Evolutionary conservation across 202 grass and related monocot genomes (phyloP).

Genomic region (Carex sylvatica): DNA sequence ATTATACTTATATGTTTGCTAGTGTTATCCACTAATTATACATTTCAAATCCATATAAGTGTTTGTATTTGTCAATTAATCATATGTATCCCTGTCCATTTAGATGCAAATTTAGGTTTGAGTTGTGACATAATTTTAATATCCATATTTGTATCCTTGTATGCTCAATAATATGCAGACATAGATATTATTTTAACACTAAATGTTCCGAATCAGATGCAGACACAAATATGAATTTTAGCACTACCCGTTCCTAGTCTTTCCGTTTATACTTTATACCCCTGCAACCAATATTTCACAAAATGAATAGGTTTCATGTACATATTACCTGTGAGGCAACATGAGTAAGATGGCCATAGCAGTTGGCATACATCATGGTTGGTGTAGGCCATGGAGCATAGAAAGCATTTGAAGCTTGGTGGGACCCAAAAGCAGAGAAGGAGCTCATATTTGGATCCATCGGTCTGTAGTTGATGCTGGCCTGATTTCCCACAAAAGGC

Average conservation of each 20-base stretch:
- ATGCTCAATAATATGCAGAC: not conserved
- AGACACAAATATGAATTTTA: not conserved
- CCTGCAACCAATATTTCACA: not conserved
- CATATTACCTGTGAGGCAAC: slow-evolving; percentile 65
- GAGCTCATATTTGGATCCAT: slow-evolving; percentile 53
- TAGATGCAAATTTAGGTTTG: not conserved
- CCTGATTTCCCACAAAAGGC: slow-evolving; percentile 68
- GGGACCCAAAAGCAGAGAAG: slow-evolving; percentile 32
- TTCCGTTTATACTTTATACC: not conserved
- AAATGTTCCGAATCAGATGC: not conserved
- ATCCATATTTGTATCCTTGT: not conserved
- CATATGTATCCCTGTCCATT: not conserved
- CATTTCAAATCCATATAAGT: not conserved
- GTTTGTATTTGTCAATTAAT: not conserved
- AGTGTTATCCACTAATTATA: not conserved
- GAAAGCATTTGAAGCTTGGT: slow-evolving; percentile 47
- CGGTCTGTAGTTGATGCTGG: slow-evolving; percentile 57
- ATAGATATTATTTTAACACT: not conserved
- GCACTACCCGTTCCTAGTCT: not conserved
- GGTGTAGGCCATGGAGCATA: slow-evolving; percentile 73
- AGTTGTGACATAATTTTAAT: not conserved
- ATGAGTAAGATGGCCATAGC: slow-evolving; percentile 65
- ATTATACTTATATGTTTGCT: not conserved
- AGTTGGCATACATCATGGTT: slow-evolving; percentile 74
- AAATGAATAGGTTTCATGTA: slow-evolving; percentile 3